Percentiles rank a stretch among this genome's conserved stretches.
These are phyloP conservation scores for Sarocladium kiliense DNA, from an alignment of 2,329 filamentous ascomycete species.

Conservation along the genomic window DNA sequence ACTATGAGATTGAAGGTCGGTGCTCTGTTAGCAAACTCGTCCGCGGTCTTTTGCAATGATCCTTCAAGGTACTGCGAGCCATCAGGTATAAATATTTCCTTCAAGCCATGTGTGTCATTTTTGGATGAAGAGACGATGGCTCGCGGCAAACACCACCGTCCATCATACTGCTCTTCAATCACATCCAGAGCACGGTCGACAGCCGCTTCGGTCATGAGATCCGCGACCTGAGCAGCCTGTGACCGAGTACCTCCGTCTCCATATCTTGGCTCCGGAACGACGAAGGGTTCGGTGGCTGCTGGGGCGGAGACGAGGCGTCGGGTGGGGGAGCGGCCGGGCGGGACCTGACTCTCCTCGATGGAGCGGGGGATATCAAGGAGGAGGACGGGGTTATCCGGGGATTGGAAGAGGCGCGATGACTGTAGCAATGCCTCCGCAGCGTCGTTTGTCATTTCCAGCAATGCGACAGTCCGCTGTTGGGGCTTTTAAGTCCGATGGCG, in stretches of 20 bases:
- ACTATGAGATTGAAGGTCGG: slow-evolving; percentile 62
- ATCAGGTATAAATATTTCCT: slow-evolving; percentile 34
- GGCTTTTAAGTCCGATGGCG: neutral
- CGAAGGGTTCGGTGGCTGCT: slow-evolving; percentile 40
- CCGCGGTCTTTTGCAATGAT: slow-evolving; percentile 35
- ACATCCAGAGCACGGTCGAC: slow-evolving; percentile 36
- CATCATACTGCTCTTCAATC: slow-evolving; percentile 15
- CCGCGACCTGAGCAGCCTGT: slow-evolving; percentile 44
- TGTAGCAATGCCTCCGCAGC: neutral
- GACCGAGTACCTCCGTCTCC: slow-evolving; percentile 23
- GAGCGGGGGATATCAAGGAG: slow-evolving; percentile 67
- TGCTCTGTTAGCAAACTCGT: slow-evolving; percentile 34
- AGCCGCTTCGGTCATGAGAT: slow-evolving; percentile 46
- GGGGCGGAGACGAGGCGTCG: slow-evolving; percentile 41
- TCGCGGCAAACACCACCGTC: slow-evolving; percentile 4
- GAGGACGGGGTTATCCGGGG: slow-evolving; percentile 37
- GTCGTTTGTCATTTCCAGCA: neutral
- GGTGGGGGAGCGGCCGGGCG: slow-evolving; percentile 27
- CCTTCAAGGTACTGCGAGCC: slow-evolving; percentile 42
- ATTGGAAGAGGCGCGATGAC: slow-evolving; percentile 28
- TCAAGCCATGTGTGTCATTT: neutral
- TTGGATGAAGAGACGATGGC: neutral
- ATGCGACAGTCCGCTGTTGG: neutral
- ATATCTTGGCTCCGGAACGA: slow-evolving; percentile 21
- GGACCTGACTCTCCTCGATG: slow-evolving; percentile 60